These are phyloP conservation scores for Calonectria hawksworthii DNA, from an alignment of 2,329 filamentous ascomycete genomes.

Conservation along the genomic window DNA sequence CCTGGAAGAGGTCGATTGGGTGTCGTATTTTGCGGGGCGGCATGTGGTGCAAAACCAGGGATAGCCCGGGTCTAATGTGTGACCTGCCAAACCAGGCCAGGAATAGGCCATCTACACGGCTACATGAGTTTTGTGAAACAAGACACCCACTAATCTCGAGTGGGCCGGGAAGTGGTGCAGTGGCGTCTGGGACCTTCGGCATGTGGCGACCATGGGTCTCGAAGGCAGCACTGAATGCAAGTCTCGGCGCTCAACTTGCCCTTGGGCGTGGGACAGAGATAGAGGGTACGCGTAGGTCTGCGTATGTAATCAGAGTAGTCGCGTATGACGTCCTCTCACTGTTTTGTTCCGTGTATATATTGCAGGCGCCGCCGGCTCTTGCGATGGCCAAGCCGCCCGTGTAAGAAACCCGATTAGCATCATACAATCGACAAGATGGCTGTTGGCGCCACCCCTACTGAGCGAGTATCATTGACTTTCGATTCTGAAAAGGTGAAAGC, in stretches of 20 bases:
- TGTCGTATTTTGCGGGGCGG: not conserved
- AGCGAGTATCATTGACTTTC: not conserved
- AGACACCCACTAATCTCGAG: not conserved
- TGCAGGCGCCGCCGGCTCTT: not conserved
- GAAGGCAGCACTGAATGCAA: not conserved
- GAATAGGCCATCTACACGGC: not conserved
- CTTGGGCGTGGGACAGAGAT: too few relatives aligned
- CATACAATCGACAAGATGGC: not conserved
- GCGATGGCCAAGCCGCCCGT: not conserved
- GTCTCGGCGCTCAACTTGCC: not conserved
- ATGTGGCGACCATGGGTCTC: not conserved
- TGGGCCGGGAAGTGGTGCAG: not conserved
- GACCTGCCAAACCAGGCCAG: not conserved
- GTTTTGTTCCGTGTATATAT: not conserved
- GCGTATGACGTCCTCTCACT: not conserved
- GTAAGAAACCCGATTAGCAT: not conserved
- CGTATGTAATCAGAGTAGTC: not conserved
- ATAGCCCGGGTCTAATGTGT: not conserved
- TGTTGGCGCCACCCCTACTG: not conserved
- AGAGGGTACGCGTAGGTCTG: not conserved
- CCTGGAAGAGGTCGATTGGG: not conserved
- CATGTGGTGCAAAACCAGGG: not conserved
- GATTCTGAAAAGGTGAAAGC: not conserved
- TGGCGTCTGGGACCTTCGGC: not conserved
- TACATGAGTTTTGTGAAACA: not conserved